Conservation (phyloP, 495 filamentous ascomycete genomes). For the Penicillium lividum region DNA sequence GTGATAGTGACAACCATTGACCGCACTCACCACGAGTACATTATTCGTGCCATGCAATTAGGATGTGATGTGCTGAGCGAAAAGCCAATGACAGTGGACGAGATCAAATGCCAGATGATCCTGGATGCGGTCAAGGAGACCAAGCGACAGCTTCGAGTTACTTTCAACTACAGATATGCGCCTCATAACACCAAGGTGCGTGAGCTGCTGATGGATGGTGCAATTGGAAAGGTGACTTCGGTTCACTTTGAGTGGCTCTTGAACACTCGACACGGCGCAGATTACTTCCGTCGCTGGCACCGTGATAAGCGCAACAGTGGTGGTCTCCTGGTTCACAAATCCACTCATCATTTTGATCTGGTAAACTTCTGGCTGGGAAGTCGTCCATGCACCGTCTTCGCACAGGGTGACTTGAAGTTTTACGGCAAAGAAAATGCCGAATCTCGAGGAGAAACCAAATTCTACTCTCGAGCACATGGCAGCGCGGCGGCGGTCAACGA, state of each 20-base stretch:
- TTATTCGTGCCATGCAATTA: conserved; percentile 53
- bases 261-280: conserved; percentile 59
- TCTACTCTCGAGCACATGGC: conserved; percentile 33
- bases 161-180: conserved; percentile 40
- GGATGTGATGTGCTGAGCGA: conserved; percentile 59
- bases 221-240: conserved; percentile 53
- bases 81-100: conserved; percentile 63
- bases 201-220: conserved; percentile 48
- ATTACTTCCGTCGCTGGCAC: conserved; percentile 64
- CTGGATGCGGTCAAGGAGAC: conserved; percentile 33
- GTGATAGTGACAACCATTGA: conserved; percentile 61
- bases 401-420: conserved; percentile 36
- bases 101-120: conserved; percentile 51
- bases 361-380: conserved; percentile 37
- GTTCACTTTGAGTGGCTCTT: conserved; percentile 64
- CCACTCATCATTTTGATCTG: conserved; percentile 39
- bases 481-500: conserved; percentile 29
- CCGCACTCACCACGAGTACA: conserved; percentile 58
- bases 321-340: conserved; percentile 45
- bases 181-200: conserved; percentile 38
- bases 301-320: conserved; percentile 59
- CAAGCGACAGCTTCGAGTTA: conserved; percentile 26
- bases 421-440: conserved; percentile 40
- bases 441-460: conserved; percentile 27
- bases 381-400: conserved; percentile 30